Base-by-base conservation (phyloP, 2,329 filamentous ascomycete genomes). In the Cadophora malorum region DNA sequence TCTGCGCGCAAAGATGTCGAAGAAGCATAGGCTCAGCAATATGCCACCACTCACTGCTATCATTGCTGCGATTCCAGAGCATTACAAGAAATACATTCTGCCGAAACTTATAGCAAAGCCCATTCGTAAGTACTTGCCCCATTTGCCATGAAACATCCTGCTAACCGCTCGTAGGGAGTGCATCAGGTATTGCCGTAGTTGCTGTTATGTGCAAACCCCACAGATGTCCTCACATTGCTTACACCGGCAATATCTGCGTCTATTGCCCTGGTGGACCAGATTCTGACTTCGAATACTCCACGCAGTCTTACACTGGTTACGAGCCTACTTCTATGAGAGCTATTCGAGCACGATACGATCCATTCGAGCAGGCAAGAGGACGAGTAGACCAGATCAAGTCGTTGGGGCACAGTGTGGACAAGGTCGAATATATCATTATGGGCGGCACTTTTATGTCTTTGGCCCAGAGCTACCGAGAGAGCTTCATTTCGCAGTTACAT, bases 391-490 rank as follows among this genome's bases (percentile, higher is more conserved):
- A 99, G 81, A 93, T 99, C 77, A 96, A 97, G 80, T 92, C 93
- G 1, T 85, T 99, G 0, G 96, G 96, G 0, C 96, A 99, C 80
- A 97, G 93, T 56, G 96, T 99, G 59, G 96, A 99, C 82, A 99
- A 99, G 80, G 96, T 99, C 28, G 96, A 99, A 83, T 99, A 98
- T 80, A 99, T 99, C 78, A 97, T 99, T 78, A 99, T 99, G 96
- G 96, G 96, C 69, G 96, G 96, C 73, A 99, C 96, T 0, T 99
- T 99, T 81, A 99, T 99, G 96, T 98, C 95, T 2, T 82, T 99
- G 31, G 86, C 95, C 9, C 90, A 94, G 75, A 89, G 91, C 28
- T 99, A 99, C 79, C 86, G 96, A 33, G 93, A 99, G 70, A 89
- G 92, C 66, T 99, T 99, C 76, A 97, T 99, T 68, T 91, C 94